These are phyloP conservation scores for Dendrocalamus latiflorus DNA, from an alignment of 202 grass and related monocot species.

Conservation along the genomic window DNA sequence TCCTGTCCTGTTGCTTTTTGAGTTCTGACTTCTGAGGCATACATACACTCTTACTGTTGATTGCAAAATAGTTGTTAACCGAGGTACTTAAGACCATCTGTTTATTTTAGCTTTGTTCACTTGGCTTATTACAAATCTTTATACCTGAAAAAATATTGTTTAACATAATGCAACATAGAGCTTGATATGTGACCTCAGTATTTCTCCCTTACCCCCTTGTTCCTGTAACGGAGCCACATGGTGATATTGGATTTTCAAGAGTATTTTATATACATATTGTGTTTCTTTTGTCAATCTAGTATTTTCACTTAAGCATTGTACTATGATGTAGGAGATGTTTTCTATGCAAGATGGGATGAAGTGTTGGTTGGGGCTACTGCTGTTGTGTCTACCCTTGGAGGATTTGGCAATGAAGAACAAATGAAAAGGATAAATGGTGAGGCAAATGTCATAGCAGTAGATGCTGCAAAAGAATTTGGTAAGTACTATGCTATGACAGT, in stretches of 20 bases:
- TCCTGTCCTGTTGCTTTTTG: not conserved
- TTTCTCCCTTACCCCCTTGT: not conserved
- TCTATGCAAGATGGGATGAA: conserved; percentile 88
- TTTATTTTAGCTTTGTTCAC: not conserved
- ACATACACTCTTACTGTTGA: not conserved
- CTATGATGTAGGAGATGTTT: conserved; percentile 67
- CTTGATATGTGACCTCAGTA: not conserved
- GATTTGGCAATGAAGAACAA: conserved; percentile 91
- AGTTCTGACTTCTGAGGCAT: conserved; percentile 7
- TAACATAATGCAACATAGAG: not conserved
- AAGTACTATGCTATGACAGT: conserved; percentile 11
- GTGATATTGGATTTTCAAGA: not conserved
- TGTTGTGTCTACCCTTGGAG: conserved; percentile 88
- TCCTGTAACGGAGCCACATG: not conserved
- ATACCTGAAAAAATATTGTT: not conserved
- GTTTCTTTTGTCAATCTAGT: not conserved
- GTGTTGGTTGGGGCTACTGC: conserved; percentile 75
- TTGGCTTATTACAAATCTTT: not conserved
- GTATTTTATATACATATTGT: conserved; percentile 9
- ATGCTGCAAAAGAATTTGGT: conserved; percentile 81
- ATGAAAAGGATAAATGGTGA: conserved; percentile 98
- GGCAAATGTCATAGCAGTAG: conserved; percentile 74
- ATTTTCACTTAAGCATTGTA: conserved; percentile 17
- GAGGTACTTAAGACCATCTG: not conserved
- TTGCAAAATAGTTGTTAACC: not conserved